Conservation (phyloP, 257 asterid species). For the Cinchona pubescens region DNA sequence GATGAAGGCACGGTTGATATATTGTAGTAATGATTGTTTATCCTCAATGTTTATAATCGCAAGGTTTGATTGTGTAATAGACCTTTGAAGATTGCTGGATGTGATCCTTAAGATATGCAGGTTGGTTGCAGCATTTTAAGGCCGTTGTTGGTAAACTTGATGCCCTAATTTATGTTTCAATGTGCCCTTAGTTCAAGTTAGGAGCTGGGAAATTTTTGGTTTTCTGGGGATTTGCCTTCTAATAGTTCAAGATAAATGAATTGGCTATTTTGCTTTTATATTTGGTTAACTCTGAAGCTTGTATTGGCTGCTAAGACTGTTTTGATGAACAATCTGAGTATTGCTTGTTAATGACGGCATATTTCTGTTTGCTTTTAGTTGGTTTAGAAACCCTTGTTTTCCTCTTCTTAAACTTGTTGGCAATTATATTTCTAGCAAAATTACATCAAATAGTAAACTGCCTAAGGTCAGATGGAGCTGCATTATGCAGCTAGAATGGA, state of each 20-base stretch:
- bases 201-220: constrained; percentile 19
- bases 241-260: constrained; percentile 23
- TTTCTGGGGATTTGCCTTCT: constrained; percentile 24
- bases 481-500: too few relatives aligned
- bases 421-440: neutral
- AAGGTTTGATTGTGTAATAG: constrained; percentile 23
- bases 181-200: constrained; percentile 17
- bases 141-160: constrained; percentile 9
- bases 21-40: constrained; percentile 14
- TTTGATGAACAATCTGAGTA: constrained; percentile 17
- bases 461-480: too few relatives aligned
- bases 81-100: constrained; percentile 22
- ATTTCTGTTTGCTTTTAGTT: constrained; percentile 4
- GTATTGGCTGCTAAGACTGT: constrained; percentile 19
- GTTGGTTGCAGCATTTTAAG: constrained; percentile 19
- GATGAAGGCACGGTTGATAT: constrained; percentile 20
- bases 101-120: constrained; percentile 21
- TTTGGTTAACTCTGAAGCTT: constrained; percentile 16
- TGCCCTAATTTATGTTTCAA: constrained; percentile 18
- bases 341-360: constrained; percentile 15
- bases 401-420: neutral
- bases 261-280: constrained; percentile 21
- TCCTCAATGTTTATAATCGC: constrained; percentile 29
- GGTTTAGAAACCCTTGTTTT: neutral
- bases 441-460: too few relatives aligned